Evolutionary conservation across 257 asterid genomes (phyloP).

Genomic region (Paraleonurus japonicus): DNA sequence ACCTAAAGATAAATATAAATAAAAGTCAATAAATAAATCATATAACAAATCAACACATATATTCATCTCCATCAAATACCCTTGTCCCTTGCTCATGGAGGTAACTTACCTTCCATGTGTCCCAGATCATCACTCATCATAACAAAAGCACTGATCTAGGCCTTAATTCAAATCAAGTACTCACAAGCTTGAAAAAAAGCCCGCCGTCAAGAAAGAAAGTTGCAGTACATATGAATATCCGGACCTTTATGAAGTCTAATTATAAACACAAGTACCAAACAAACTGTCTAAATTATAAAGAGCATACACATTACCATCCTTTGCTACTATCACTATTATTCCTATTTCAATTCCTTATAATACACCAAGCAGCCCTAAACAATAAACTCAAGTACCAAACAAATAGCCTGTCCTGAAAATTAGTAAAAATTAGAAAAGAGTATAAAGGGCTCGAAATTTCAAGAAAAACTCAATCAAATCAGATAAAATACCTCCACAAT

Average conservation of each 20-base stretch:
- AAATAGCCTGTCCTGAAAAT: neutral
- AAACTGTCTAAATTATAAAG: neutral
- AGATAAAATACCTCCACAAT: constrained; percentile 58
- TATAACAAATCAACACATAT: too few relatives aligned
- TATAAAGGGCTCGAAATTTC: neutral
- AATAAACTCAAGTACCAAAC: neutral
- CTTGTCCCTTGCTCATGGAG: neutral
- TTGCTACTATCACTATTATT: too few relatives aligned
- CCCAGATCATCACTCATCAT: neutral
- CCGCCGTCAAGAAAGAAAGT: neutral
- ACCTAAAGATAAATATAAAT: too few relatives aligned
- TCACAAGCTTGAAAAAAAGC: neutral
- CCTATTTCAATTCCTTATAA: too few relatives aligned
- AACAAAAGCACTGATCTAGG: neutral
- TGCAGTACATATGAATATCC: neutral
- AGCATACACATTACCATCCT: too few relatives aligned
- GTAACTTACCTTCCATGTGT: neutral
- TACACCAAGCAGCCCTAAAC: neutral
- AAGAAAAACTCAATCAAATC: neutral
- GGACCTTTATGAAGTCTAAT: neutral
- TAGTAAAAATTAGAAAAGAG: neutral
- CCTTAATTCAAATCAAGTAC: neutral
- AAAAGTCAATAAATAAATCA: too few relatives aligned
- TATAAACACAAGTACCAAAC: neutral
- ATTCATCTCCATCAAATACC: too few relatives aligned